Evolutionary conservation across 2,329 filamentous ascomycete species (phyloP), one percentile per base, ranked within the genome.

Genomic region (Exophiala sp.): DNA sequence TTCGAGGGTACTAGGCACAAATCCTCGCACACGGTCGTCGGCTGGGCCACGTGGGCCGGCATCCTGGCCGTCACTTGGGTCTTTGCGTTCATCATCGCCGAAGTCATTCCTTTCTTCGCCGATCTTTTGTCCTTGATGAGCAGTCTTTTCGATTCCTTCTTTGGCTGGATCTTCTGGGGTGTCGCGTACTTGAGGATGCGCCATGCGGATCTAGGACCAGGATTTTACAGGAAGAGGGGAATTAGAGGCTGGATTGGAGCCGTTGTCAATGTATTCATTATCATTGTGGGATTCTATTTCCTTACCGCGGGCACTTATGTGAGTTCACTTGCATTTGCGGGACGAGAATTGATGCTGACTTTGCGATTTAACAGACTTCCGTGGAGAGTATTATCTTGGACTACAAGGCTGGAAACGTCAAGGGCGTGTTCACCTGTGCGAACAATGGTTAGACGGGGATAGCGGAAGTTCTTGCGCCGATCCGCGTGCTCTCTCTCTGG

Each of bases 61-160:
- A 95, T 96, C 58, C 75, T 96, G 32, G 70, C 67, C 1, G 59
- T 58, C 1, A 88, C 86, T 3, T 96, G 91, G 91, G 72, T 92
- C n/a, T 63, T 87, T n/a, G 91, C 90, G 5, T 96, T 95, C 70
- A 83, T 96, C 67, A 92, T 96, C 63, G 88, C 91, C 1, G 88
- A 96, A 69, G 86, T 95, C 42, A 96, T 96, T 65, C 91, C 91
- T 0, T 96, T 96, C 79, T 96, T 96, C 75, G 87, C 85, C 7
- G 90, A 90, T 57, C 75, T 80, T 60, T 71, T 81, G 12, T 74
- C 74, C 3, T 72, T 78, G 47, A 78, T 78, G 75, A 78, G 75
- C 54, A 89, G 89, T 3, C 80, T 96, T 1, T 96, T 96, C 67
- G 90, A 96, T 72, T 92, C 88, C 1, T 75, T 76, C 62, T 76